Percentiles rank a stretch among this genome's conserved stretches.
Evolutionary conservation across 2,329 filamentous ascomycete genomes (phyloP).

Genomic region (Curvularia spicifera): DNA sequence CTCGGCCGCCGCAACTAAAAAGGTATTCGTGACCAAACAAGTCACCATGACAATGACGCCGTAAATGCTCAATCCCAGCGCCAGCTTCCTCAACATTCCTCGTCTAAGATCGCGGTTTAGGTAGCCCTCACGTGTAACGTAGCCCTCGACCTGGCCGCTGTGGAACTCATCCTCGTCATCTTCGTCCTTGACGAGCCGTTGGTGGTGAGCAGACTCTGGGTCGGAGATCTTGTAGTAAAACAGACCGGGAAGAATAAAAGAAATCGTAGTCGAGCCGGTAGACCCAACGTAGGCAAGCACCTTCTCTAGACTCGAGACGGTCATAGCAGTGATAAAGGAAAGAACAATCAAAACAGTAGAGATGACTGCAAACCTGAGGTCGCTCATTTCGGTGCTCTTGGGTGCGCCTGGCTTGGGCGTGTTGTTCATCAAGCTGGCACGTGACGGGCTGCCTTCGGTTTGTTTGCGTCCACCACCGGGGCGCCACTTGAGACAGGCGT

Average conservation of each 20-base stretch:
- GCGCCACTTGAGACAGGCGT: conserved; percentile 93
- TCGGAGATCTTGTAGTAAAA: conserved; percentile 99
- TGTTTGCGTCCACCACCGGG: conserved; percentile 55
- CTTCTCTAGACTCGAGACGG: conserved; percentile 84
- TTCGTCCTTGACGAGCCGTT: conserved; percentile 86
- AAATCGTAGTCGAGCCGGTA: conserved; percentile 93
- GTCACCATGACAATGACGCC: conserved; percentile 87
- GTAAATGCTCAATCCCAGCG: conserved; percentile 80
- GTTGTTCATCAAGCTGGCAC: conserved; percentile 54
- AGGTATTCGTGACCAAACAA: conserved; percentile 83
- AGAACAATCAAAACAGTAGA: conserved; percentile 85
- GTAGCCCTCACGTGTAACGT: conserved; percentile 53
- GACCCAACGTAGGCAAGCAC: conserved; percentile 95
- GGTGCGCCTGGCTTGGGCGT: conserved; percentile 23
- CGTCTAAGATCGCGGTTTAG: conserved; percentile 68
- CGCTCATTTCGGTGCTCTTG: conserved; percentile 69
- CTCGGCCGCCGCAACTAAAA: conserved; percentile 70
- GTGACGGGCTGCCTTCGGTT: conserved; percentile 50
- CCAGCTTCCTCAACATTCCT: conserved; percentile 70
- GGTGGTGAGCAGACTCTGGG: conserved; percentile 84
- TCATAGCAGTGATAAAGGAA: conserved; percentile 88
- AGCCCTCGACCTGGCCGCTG: conserved; percentile 59
- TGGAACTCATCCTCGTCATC: conserved; percentile 76
- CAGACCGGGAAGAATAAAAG: conserved; percentile 91
- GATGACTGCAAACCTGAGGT: conserved; percentile 85